Percentiles rank a stretch among this genome's conserved stretches.
These are phyloP conservation scores for Nymphaea thermarum DNA, from an alignment of 164 flowering plant genomes.

Conservation along the genomic window DNA sequence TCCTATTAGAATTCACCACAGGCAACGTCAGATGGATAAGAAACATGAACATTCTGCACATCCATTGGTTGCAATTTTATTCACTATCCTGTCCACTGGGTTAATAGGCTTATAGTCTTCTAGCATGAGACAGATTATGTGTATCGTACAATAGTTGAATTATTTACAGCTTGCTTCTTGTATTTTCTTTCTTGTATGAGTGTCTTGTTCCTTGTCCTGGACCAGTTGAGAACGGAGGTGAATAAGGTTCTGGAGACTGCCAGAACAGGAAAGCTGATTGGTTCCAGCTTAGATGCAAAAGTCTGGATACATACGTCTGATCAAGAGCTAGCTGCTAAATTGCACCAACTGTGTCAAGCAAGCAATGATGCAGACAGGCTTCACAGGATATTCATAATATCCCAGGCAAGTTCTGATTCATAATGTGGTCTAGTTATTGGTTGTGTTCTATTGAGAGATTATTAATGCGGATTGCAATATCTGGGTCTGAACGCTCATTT, in stretches of 20 bases:
- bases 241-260: conserved; percentile 82
- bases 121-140: no score
- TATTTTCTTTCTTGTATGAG: neutral
- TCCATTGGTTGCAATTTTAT: no score
- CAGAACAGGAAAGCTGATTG: conserved; percentile 67
- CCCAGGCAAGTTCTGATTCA: conserved; percentile 48
- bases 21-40: no score
- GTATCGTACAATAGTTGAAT: no score
- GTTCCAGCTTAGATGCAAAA: conserved; percentile 93
- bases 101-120: no score
- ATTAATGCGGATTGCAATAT: no score
- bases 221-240: conserved; percentile 86
- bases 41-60: no score
- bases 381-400: conserved; percentile 81
- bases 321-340: conserved; percentile 33
- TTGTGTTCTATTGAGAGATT: no score
- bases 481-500: no score
- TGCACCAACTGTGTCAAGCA: conserved; percentile 41
- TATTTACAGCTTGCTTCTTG: neutral
- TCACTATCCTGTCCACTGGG: no score
- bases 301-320: conserved; percentile 55
- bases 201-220: neutral
- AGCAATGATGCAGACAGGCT: conserved; percentile 62
- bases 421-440: no score
- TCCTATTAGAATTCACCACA: no score